Percentiles rank a stretch among this genome's conserved stretches.
phyloP scores from a whole-genome alignment of 208 protist species.

The Balamuthia mandrillaris region DNA sequence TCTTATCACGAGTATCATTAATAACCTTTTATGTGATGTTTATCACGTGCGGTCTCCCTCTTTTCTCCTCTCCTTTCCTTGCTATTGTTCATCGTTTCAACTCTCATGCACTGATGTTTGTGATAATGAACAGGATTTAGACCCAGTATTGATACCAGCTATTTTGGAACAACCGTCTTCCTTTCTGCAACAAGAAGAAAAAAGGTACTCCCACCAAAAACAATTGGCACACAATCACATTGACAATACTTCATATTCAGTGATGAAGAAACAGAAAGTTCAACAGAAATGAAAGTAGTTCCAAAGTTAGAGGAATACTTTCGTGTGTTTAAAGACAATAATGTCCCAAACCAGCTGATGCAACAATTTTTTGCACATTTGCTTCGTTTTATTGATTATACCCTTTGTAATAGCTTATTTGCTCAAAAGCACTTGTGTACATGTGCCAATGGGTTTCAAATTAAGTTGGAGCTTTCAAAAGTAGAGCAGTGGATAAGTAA shows the following conservation, averaged over 20 bases:
- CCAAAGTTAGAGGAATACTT: constrained; percentile 19
- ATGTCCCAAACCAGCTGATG: background rate
- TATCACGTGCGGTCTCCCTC: too few species aligned
- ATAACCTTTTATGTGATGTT: too few species aligned
- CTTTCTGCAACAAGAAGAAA: background rate
- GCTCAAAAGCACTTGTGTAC: constrained; percentile 14
- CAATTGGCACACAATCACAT: background rate
- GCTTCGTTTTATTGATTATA: constrained; percentile 34
- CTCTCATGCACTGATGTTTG: too few species aligned
- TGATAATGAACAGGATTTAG: constrained; percentile 28
- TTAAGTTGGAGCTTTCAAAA: constrained; percentile 29
- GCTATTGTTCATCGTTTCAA: too few species aligned
- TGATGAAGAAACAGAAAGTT: constrained; percentile 3
- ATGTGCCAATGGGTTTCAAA: constrained; percentile 30
- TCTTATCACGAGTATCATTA: too few species aligned
- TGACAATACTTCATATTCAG: background rate
- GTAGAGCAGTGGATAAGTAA: constrained; percentile 40
- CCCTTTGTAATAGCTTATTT: constrained; percentile 24
- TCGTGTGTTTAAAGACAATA: constrained; percentile 7
- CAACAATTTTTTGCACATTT: constrained; percentile 15
- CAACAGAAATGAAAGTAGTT: background rate
- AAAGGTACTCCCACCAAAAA: background rate
- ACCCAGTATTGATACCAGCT: background rate
- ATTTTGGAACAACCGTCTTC: constrained; percentile 5
- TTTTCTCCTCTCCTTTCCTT: too few species aligned